These are phyloP conservation scores for Juglanconis oblonga DNA, from an alignment of 2,329 filamentous ascomycete genomes.

Conservation along the genomic window DNA sequence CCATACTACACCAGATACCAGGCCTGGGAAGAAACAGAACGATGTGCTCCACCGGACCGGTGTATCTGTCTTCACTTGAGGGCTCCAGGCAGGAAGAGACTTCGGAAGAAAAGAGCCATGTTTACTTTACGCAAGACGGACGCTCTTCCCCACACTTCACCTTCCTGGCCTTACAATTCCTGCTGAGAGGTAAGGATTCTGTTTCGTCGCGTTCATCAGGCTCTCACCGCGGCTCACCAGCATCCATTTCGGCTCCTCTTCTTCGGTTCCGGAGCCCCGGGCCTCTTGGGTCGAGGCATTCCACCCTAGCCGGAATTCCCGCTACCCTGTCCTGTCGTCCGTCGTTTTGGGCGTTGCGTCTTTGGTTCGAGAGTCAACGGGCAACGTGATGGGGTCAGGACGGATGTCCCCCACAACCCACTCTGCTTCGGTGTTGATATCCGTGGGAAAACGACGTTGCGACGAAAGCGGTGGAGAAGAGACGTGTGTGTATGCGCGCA, in stretches of 20 bases:
- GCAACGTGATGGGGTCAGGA: conserved; percentile 15
- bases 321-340: conserved; percentile 4
- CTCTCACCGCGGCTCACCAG: conserved; percentile 45
- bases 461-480: not conserved
- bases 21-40: not conserved
- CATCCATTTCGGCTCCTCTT: conserved; percentile 66
- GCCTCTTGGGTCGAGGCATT: conserved; percentile 67
- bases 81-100: not conserved
- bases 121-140: conserved; percentile 65
- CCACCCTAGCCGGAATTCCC: not conserved
- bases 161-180: conserved; percentile 75
- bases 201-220: not conserved
- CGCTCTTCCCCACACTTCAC: conserved; percentile 77
- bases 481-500: not conserved
- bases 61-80: conserved; percentile 2
- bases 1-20: not conserved
- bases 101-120: conserved; percentile 6
- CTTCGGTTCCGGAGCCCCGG: conserved; percentile 62
- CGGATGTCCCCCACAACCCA: conserved; percentile 15
- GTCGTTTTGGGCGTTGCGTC: conserved; percentile 8
- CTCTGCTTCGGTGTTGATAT: not conserved
- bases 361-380: conserved; percentile 8
- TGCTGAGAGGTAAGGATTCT: conserved; percentile 29
- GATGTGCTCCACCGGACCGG: not conserved
- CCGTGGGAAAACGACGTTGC: not conserved